Evolutionary conservation across 1,284 basidiomycete species (phyloP).

Genomic region (Lentinula novae-zelandiae): DNA sequence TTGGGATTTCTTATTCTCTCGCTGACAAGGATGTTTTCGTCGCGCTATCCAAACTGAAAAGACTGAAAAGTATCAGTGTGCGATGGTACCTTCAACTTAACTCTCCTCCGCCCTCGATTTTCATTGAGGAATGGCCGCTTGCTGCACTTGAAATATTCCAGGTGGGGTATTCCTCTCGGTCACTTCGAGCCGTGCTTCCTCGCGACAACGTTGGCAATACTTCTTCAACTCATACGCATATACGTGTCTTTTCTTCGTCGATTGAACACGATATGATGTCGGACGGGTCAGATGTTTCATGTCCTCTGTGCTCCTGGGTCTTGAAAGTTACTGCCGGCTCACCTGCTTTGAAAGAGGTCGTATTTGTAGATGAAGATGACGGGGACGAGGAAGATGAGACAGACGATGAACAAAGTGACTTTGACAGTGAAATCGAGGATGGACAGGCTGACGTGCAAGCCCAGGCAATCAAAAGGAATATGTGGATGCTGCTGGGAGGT

Average conservation of each 20-base stretch:
- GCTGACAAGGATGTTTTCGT: constrained; percentile 11
- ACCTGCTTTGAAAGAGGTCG: background rate
- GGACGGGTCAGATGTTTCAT: background rate
- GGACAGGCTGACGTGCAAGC: background rate
- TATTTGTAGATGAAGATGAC: background rate
- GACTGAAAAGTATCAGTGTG: background rate
- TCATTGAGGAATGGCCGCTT: constrained; percentile 1
- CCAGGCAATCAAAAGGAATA: background rate
- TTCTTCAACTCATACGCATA: background rate
- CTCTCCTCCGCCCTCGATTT: background rate
- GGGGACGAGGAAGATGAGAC: background rate
- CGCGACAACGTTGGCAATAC: background rate
- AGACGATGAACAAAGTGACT: background rate
- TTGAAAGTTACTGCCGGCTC: background rate
- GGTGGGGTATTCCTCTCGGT: background rate
- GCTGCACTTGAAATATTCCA: background rate
- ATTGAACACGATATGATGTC: background rate
- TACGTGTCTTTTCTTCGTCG: background rate
- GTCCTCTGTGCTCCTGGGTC: constrained; percentile 1
- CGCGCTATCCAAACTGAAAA: constrained; percentile 5
- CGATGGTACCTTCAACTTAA: constrained; percentile 5
- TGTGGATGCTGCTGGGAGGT: background rate
- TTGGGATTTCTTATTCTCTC: constrained; percentile 15
- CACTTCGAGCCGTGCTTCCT: background rate
- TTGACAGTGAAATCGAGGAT: background rate